Conservation (phyloP, 2,329 filamentous ascomycete genomes). For the Thermothelomyces thermophilus region DNA sequence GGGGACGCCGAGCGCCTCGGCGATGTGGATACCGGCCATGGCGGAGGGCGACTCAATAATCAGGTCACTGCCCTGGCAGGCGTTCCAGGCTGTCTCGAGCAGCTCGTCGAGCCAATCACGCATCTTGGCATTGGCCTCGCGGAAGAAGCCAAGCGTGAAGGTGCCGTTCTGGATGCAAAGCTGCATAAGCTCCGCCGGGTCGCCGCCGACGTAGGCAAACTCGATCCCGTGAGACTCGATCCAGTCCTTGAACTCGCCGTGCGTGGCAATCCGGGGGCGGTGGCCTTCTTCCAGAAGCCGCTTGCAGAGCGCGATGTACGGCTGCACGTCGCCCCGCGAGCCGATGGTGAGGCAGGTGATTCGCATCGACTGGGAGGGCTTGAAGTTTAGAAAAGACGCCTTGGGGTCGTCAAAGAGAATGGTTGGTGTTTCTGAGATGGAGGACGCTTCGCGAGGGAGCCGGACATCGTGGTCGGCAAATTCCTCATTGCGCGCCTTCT, state of each 20-base stretch:
- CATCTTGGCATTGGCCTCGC: constrained; percentile 80
- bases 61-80: constrained; percentile 80
- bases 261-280: constrained; percentile 79
- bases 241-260: constrained; percentile 84
- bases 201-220: constrained; percentile 80
- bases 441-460: constrained; percentile 41
- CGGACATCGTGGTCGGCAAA: constrained; percentile 45
- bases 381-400: constrained; percentile 85
- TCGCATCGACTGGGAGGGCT: constrained; percentile 68
- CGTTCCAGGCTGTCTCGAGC: constrained; percentile 70
- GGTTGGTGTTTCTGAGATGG: constrained; percentile 55
- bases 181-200: constrained; percentile 89
- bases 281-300: constrained; percentile 84
- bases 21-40: constrained; percentile 97
- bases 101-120: constrained; percentile 93
- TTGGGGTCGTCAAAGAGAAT: constrained; percentile 86
- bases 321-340: constrained; percentile 91
- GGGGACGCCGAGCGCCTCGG: constrained; percentile 83
- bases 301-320: constrained; percentile 94
- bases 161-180: constrained; percentile 96
- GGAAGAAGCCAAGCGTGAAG: constrained; percentile 87
- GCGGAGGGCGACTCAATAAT: constrained; percentile 93
- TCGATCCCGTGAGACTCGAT: constrained; percentile 89
- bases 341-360: constrained; percentile 96
- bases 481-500: constrained; percentile 60